phyloP scores from a whole-genome alignment of 2,329 filamentous ascomycete species.

The Podosphaera leucotricha region DNA sequence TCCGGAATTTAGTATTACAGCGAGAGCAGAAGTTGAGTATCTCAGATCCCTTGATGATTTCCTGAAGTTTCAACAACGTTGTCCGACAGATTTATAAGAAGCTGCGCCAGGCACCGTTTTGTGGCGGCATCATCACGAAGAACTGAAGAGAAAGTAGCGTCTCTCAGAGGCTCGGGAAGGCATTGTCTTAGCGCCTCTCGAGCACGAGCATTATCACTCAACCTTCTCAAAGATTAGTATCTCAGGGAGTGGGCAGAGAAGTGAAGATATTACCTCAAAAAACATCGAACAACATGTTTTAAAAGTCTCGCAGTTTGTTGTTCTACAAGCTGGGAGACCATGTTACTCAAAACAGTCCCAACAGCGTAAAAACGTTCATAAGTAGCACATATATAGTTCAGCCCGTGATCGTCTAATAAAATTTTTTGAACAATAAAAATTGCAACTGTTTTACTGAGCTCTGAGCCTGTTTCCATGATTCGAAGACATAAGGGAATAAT shows the following conservation, averaged over 20 bases:
- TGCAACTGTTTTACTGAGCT: constrained; percentile 94
- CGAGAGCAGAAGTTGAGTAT: background rate
- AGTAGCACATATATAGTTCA: constrained; percentile 96
- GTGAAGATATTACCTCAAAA: constrained; percentile 46
- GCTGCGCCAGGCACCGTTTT: constrained; percentile 89
- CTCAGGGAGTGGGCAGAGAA: background rate
- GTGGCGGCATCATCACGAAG: constrained; percentile 92
- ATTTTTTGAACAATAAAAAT: constrained; percentile 99
- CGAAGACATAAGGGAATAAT: constrained; percentile 93
- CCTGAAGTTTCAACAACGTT: constrained; percentile 33
- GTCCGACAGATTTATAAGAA: constrained; percentile 88
- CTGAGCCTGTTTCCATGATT: constrained; percentile 98
- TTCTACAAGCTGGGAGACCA: constrained; percentile 94
- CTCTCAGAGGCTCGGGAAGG: constrained; percentile 90
- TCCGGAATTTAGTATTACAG: background rate
- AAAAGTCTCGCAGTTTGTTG: constrained; percentile 87
- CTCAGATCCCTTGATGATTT: constrained; percentile 15
- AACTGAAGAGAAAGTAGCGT: constrained; percentile 91
- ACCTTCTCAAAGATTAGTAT: constrained; percentile 23
- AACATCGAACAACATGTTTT: constrained; percentile 95
- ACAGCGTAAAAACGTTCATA: constrained; percentile 98
- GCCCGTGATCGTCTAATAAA: constrained; percentile 78
- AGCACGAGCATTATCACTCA: constrained; percentile 89
- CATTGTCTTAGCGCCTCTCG: constrained; percentile 89
- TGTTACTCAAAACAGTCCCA: constrained; percentile 90